Conservation (phyloP, 345 rosid species). For the Bruguiera parviflora region DNA sequence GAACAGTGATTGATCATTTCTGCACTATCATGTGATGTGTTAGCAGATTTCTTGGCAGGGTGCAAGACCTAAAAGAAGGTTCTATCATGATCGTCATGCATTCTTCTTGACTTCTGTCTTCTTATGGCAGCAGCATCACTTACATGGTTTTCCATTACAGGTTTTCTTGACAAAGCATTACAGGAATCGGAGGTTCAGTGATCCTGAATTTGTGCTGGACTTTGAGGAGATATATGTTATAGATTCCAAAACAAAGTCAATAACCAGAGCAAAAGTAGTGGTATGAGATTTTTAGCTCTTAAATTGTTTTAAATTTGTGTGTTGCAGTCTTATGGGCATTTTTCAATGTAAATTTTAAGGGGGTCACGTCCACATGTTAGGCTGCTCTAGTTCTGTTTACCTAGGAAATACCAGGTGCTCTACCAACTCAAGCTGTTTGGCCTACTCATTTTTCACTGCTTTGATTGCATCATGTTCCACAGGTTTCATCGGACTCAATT, state of each 20-base stretch:
- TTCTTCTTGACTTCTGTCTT: not conserved
- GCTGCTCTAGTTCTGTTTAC: not conserved
- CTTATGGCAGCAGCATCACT: not conserved
- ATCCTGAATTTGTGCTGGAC: conserved; percentile 84
- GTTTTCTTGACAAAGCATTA: conserved; percentile 86
- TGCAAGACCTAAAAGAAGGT: not conserved
- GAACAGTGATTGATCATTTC: not conserved
- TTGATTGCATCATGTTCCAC: not conserved
- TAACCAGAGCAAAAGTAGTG: conserved; percentile 87
- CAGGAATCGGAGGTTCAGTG: conserved; percentile 67
- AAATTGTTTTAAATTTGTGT: too few species aligned
- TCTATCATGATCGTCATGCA: not conserved
- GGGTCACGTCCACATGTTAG: not conserved
- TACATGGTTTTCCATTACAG: conserved; percentile 32
- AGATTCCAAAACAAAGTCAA: conserved; percentile 83
- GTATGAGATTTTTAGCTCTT: conserved; percentile 31
- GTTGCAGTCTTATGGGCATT: not conserved
- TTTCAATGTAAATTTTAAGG: not conserved
- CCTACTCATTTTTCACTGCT: not conserved
- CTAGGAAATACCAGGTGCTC: not conserved
- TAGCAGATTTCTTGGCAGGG: not conserved
- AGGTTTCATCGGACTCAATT: not conserved
- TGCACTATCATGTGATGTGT: not conserved
- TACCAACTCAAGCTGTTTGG: not conserved
- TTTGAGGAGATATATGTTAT: conserved; percentile 94